Conservation (phyloP, 108 stramenopile genomes). For the Tribonema minus region DNA sequence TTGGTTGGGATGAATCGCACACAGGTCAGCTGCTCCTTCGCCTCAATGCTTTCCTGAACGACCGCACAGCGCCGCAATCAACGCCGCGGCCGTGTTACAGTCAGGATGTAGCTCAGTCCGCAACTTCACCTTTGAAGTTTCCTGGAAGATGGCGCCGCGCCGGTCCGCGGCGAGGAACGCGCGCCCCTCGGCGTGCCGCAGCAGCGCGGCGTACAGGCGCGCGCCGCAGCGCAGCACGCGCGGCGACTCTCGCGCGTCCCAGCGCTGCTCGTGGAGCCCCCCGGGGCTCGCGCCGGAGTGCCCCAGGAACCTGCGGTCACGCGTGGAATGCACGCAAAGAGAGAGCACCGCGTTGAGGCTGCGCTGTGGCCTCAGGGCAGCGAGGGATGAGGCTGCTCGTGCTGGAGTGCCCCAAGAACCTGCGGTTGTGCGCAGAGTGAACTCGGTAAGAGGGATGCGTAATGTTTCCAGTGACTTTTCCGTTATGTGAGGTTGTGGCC, state of each 20-base stretch:
- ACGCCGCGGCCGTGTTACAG: too few relatives aligned
- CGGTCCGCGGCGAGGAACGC: slow-evolving; percentile 18
- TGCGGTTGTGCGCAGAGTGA: not conserved
- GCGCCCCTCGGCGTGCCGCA: slow-evolving; percentile 24
- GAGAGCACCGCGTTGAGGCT: too few relatives aligned
- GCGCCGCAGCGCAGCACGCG: slow-evolving; percentile 12
- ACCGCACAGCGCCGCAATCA: too few relatives aligned
- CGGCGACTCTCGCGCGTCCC: slow-evolving; percentile 18
- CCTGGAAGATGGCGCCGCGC: slow-evolving; percentile 24
- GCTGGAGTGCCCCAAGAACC: not conserved
- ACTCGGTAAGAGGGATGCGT: not conserved
- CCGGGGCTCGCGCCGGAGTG: not conserved
- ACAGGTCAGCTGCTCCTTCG: too few relatives aligned
- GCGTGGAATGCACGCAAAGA: not conserved
- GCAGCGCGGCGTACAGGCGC: slow-evolving; percentile 18
- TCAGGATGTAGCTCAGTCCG: too few relatives aligned
- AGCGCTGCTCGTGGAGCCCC: slow-evolving; percentile 28
- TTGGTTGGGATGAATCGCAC: too few relatives aligned
- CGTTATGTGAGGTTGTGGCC: too few relatives aligned
- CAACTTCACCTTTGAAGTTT: too few relatives aligned
- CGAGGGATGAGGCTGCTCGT: too few relatives aligned
- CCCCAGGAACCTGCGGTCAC: not conserved
- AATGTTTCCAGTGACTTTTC: too few relatives aligned
- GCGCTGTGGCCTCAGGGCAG: too few relatives aligned
- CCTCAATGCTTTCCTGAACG: too few relatives aligned